These are phyloP conservation scores for Cercospora sp. DNA, from an alignment of 2,329 filamentous ascomycete genomes.

Conservation along the genomic window DNA sequence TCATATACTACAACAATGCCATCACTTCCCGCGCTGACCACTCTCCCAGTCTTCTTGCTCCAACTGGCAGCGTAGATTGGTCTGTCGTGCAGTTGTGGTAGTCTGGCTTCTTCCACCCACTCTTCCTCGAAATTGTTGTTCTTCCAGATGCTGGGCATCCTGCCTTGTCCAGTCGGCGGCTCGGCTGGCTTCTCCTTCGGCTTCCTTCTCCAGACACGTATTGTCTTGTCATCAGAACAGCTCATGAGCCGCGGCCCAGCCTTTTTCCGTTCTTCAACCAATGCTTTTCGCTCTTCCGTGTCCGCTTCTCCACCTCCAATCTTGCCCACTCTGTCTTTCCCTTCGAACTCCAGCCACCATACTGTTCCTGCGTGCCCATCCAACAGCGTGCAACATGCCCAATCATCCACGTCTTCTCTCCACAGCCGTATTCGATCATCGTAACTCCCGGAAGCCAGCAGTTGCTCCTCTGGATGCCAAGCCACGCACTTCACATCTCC, in stretches of 20 bases:
- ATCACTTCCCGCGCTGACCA: constrained; percentile 89
- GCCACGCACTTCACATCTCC: constrained; percentile 92
- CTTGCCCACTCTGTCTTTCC: constrained; percentile 39
- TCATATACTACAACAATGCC: constrained; percentile 77
- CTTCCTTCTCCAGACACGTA: constrained; percentile 75
- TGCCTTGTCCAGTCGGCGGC: constrained; percentile 51
- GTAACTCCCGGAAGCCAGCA: constrained; percentile 88
- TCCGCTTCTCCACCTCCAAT: constrained; percentile 16
- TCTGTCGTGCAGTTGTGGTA: constrained; percentile 74
- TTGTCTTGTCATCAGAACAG: constrained; percentile 79
- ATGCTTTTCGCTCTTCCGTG: constrained; percentile 38
- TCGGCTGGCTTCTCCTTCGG: constrained; percentile 53
- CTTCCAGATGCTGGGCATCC: constrained; percentile 88
- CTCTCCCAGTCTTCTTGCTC: constrained; percentile 72
- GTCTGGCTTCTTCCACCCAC: constrained; percentile 74
- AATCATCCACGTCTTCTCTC: constrained; percentile 89
- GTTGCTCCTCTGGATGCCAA: constrained; percentile 80
- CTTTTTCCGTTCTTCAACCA: constrained; percentile 42
- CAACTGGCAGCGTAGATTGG: constrained; percentile 84
- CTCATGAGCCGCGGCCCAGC: constrained; percentile 66
- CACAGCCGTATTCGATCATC: constrained; percentile 89
- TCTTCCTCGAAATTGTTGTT: constrained; percentile 70
- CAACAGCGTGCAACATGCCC: constrained; percentile 82
- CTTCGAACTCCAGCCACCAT: constrained; percentile 77
- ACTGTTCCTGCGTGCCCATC: constrained; percentile 83